phyloP scores from a whole-genome alignment of 2,329 filamentous ascomycete genomes.

The Sclerotinia subarctica region DNA sequence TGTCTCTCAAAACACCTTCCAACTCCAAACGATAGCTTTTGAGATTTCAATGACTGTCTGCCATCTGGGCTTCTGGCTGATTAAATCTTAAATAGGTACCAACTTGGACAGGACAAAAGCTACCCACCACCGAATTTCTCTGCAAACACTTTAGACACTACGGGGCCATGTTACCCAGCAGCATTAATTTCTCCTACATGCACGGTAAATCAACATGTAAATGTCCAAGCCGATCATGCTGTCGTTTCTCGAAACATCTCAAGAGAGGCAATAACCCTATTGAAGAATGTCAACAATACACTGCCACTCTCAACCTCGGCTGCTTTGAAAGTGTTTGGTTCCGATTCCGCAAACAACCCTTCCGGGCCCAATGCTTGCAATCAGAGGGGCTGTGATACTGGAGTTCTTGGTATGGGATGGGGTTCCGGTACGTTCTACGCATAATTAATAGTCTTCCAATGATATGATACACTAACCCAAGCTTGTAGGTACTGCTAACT shows the following conservation, averaged over 20 bases:
- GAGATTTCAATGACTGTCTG: neutral
- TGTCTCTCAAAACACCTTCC: neutral
- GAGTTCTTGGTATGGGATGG: slow-evolving; percentile 73
- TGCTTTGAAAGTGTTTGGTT: slow-evolving; percentile 46
- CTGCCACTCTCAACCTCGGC: slow-evolving; percentile 46
- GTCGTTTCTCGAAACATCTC: slow-evolving; percentile 50
- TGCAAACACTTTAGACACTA: slow-evolving; percentile 53
- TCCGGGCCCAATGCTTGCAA: slow-evolving; percentile 64
- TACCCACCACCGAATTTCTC: slow-evolving; percentile 58
- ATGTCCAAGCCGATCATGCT: slow-evolving; percentile 53
- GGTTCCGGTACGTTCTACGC: slow-evolving; percentile 70
- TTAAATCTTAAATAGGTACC: slow-evolving; percentile 39
- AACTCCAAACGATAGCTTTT: neutral
- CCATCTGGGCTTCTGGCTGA: neutral
- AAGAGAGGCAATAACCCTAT: slow-evolving; percentile 53
- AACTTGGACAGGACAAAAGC: slow-evolving; percentile 56
- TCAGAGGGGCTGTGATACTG: slow-evolving; percentile 54
- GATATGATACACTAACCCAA: slow-evolving; percentile 28
- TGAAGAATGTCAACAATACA: slow-evolving; percentile 61
- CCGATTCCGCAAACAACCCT: slow-evolving; percentile 51
- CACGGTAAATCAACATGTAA: slow-evolving; percentile 66
- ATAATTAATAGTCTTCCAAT: slow-evolving; percentile 39
- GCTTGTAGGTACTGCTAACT: slow-evolving; percentile 66
- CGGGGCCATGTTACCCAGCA: slow-evolving; percentile 55
- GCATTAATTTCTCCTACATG: slow-evolving; percentile 58